Percentiles rank a stretch among this genome's conserved stretches.
These are phyloP conservation scores for Trebouxia sp. DNA, from an alignment of 139 green algal genomes.

Conservation along the genomic window DNA sequence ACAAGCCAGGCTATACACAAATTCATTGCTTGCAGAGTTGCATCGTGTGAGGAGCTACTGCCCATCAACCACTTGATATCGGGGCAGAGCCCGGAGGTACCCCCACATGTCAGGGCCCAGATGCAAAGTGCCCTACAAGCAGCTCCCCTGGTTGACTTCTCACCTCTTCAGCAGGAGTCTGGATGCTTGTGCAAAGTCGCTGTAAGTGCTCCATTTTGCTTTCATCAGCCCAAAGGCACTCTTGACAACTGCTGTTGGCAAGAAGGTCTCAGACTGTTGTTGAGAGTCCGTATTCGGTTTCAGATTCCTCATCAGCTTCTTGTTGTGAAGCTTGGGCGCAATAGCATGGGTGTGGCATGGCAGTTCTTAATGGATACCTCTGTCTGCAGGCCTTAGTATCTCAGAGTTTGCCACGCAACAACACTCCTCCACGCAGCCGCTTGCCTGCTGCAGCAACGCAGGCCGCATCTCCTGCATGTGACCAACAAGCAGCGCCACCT, in stretches of 20 bases:
- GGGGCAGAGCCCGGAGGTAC: not conserved
- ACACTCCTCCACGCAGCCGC: not conserved
- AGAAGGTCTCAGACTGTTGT: not conserved
- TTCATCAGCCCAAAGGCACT: not conserved
- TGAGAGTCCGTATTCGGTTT: not conserved
- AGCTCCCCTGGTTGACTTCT: not conserved
- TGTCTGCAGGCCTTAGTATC: constrained; percentile 6
- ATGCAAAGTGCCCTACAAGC: constrained; percentile 3
- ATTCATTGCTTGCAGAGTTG: not conserved
- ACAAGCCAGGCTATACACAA: not conserved
- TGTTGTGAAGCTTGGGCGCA: too few species aligned
- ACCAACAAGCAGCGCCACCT: not conserved
- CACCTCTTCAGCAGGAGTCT: not conserved
- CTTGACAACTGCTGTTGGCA: not conserved
- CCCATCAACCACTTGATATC: constrained; percentile 8
- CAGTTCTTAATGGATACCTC: too few species aligned
- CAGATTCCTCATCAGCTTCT: too few species aligned
- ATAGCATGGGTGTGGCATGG: too few species aligned
- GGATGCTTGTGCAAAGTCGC: not conserved
- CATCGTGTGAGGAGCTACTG: constrained; percentile 19
- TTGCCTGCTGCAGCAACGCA: not conserved
- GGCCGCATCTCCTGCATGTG: not conserved
- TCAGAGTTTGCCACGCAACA: not conserved
- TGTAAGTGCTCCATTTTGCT: not conserved
- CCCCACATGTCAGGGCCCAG: not conserved